Evolutionary conservation across 768 basidiomycete genomes (phyloP), one percentile per base, ranked within the genome.

Genomic region (Trametes villosa): DNA sequence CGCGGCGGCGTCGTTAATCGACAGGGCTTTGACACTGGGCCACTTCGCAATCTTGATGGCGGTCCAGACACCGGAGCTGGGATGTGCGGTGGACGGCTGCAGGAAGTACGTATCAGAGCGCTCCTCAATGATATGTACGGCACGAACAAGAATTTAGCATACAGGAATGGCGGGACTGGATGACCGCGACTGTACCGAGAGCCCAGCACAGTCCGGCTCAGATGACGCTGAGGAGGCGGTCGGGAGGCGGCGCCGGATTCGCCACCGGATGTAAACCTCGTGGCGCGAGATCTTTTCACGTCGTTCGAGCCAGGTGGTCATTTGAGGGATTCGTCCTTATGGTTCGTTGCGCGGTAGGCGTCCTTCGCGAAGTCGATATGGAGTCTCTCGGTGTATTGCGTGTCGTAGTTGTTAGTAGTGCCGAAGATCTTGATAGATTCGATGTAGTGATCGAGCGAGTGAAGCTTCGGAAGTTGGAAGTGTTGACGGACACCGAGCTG

Each of bases 321-420:
- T 60, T 29, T 60, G 58, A 0, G 51, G 27, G 34, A 60, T 30
- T 60, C 58, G 29, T 60, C 50, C 24, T 60, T 60, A 30, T 2
- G 66, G 53, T 41, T 65, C 71, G 31, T 70, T 65, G 62, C 63
- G 3, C 42, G 33, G n/a, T n/a, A n/a, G n/a, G n/a, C n/a, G n/a
- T n/a, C n/a, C n/a, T n/a, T n/a, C n/a, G n/a, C n/a, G n/a, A 59
- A 44, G 34, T 76, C 72, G n/a, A 72, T 74, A 38, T 70, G 69
- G 0, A 72, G 29, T 62, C 1, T 69, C 62, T 11, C 64, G 34
- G 41, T 71, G 70, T 1, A 68, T 64, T 36, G 72, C 70, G 15
- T 75, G 63, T 1, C 71, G 42, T 2, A 18, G 15, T n/a, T 27
- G 74, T 52, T 33, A 6, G 50, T 24, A 30, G 53, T 18, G 44